Base-by-base conservation (phyloP, 1,284 basidiomycete species). In the Cryptococcus sp. region DNA sequence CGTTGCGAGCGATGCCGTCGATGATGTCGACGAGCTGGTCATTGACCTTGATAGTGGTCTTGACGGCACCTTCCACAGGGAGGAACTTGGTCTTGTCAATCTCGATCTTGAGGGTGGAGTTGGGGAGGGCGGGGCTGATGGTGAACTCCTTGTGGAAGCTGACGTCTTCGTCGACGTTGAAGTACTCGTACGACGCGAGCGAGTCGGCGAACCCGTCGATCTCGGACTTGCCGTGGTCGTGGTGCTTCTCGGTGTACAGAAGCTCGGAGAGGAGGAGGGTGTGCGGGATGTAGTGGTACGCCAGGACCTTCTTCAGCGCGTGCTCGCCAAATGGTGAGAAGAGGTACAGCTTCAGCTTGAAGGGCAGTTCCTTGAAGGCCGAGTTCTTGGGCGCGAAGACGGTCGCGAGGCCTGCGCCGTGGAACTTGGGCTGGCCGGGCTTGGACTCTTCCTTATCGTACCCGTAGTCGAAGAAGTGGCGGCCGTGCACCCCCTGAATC, bases 251-350 rank as follows among this genome's bases (percentile, higher is more conserved):
- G 39, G 55, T 49, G 69, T 79, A 73, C 22, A 81, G 81, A 65
- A 71, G 82, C 82, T 83, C 86, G 43, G 83, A 82, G 63, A 85
- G 82, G 17, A 88, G 70, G 43, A 86, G 78, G 23, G 81, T 77
- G 42, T 82, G 71, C 3, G 87, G 87, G 5, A 88, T 79, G 57
- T 86, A 81, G 75, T 90, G 88, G 74, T 84, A 88, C 63, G 85
- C 80, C 23, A 90, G 71, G 16, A 89, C 68, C 76, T 88, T 88
- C 67, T 78, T 82, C 53, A 90, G 69, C 2, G 80, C 83, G 41
- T 72, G 76, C 50, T 78, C 76, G 7, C 88, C 88, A 56, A 85
- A 84, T 1, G 85, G 85, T 8, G 86, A 88, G 78, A 89, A 89
- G 54, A 90, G 80, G 81, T 82, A 90, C 39, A 81, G 67, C 57